These are phyloP conservation scores for Chytriomyces hyalinus DNA, from an alignment of 192 early-diverging fungal species.

Conservation along the genomic window DNA sequence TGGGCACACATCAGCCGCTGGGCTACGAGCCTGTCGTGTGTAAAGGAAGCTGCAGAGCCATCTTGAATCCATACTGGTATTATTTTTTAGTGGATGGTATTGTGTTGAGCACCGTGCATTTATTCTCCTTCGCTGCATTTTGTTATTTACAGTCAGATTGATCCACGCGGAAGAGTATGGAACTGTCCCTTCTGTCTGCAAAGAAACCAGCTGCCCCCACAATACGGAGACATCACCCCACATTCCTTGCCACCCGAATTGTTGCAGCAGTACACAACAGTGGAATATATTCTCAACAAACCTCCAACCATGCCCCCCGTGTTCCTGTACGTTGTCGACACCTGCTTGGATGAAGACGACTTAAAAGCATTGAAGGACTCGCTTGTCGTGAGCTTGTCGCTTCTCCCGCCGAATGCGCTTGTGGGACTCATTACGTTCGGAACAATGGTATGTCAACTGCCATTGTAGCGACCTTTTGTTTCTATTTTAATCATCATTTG, in stretches of 20 bases:
- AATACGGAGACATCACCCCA: slow-evolving; percentile 94
- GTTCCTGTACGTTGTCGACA: slow-evolving; percentile 97
- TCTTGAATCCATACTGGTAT: slow-evolving; percentile 97
- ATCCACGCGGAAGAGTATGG: slow-evolving; percentile 94
- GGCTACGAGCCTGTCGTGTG: slow-evolving; percentile 98
- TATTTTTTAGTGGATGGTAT: background rate
- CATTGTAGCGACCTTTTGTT: slow-evolving; percentile 1
- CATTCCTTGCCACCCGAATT: slow-evolving; percentile 94
- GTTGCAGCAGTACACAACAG: slow-evolving; percentile 88
- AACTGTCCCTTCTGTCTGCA: slow-evolving; percentile 98
- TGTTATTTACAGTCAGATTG: slow-evolving; percentile 77
- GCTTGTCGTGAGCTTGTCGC: slow-evolving; percentile 84
- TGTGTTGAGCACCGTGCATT: background rate
- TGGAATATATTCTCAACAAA: slow-evolving; percentile 92
- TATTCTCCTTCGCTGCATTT: background rate
- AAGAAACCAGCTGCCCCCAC: slow-evolving; percentile 95
- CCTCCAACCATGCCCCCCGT: slow-evolving; percentile 85
- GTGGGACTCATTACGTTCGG: slow-evolving; percentile 97
- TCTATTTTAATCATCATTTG: background rate
- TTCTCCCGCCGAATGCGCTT: slow-evolving; percentile 89
- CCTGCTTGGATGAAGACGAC: slow-evolving; percentile 93
- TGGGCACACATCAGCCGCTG: slow-evolving; percentile 65
- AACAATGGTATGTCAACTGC: slow-evolving; percentile 78
- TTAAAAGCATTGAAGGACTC: slow-evolving; percentile 95
- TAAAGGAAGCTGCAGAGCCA: slow-evolving; percentile 91